Conservation (phyloP, 768 basidiomycete species). For the Wakefieldia striispora region DNA sequence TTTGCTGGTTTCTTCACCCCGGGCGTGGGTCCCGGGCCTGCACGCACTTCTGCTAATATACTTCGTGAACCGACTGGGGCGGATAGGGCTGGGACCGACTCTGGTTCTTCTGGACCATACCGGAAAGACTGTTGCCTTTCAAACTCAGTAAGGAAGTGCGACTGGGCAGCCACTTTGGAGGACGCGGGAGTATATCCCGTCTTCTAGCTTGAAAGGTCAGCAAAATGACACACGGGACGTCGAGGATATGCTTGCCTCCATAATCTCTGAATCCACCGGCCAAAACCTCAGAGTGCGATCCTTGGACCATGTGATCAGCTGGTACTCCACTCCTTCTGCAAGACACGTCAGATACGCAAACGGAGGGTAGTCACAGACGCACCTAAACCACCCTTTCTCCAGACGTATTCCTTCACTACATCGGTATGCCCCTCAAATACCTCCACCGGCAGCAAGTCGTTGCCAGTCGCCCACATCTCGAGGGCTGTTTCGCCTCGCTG, state of each 20-base stretch:
- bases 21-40: constrained; percentile 38
- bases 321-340: constrained; percentile 52
- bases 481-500: constrained; percentile 83
- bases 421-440: constrained; percentile 86
- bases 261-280: constrained; percentile 72
- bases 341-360: neutral
- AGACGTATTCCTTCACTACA: constrained; percentile 97
- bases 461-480: constrained; percentile 68
- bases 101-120: constrained; percentile 45
- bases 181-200: constrained; percentile 43
- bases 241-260: constrained; percentile 48
- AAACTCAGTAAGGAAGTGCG: constrained; percentile 15
- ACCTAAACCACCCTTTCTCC: constrained; percentile 73
- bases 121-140: constrained; percentile 49
- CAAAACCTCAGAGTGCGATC: constrained; percentile 90
- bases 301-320: constrained; percentile 79
- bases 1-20: constrained; percentile 21
- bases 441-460: constrained; percentile 49
- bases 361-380: neutral
- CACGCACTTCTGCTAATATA: constrained; percentile 71
- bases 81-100: constrained; percentile 48
- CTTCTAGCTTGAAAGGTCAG: constrained; percentile 38
- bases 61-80: constrained; percentile 65
- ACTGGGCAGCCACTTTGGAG: constrained; percentile 23
- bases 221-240: neutral